Evolutionary conservation across 495 filamentous ascomycete genomes (phyloP).

Genomic region (Amphirosellinia nigrospora): DNA sequence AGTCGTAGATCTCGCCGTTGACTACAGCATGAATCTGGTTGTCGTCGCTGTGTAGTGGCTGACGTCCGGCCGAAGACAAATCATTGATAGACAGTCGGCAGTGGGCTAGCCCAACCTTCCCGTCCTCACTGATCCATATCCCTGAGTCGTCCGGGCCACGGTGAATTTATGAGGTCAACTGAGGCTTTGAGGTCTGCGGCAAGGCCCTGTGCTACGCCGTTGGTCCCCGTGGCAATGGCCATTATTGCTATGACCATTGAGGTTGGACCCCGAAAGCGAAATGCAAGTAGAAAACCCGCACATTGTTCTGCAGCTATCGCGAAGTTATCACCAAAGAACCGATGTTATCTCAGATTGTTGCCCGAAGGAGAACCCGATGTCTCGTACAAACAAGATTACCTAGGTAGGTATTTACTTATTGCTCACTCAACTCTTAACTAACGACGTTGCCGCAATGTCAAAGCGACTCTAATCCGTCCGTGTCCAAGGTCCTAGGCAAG

Average conservation of each 20-base stretch:
- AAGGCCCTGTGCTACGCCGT: neutral
- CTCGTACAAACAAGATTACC: too few species aligned
- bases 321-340: neutral
- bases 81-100: slow-evolving; percentile 60
- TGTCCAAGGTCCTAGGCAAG: neutral
- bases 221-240: neutral
- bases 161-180: slow-evolving; percentile 49
- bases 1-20: slow-evolving; percentile 63
- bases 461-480: neutral
- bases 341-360: neutral
- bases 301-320: neutral
- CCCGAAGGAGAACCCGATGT: neutral
- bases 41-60: slow-evolving; percentile 53
- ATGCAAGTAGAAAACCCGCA: slow-evolving; percentile 7
- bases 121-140: slow-evolving; percentile 52
- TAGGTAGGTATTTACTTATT: neutral
- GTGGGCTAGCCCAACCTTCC: slow-evolving; percentile 38
- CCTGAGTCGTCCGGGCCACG: slow-evolving; percentile 56
- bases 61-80: slow-evolving; percentile 49
- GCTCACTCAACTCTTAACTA: neutral
- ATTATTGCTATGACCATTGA: neutral
- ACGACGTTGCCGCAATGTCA: neutral
- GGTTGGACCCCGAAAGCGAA: neutral
- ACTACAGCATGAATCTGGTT: slow-evolving; percentile 56
- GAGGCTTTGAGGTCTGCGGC: slow-evolving; percentile 31